Percentiles rank a stretch among this genome's conserved stretches.
Evolutionary conservation across 2,329 filamentous ascomycete genomes (phyloP).

Genomic region (Ophiostoma sp.): DNA sequence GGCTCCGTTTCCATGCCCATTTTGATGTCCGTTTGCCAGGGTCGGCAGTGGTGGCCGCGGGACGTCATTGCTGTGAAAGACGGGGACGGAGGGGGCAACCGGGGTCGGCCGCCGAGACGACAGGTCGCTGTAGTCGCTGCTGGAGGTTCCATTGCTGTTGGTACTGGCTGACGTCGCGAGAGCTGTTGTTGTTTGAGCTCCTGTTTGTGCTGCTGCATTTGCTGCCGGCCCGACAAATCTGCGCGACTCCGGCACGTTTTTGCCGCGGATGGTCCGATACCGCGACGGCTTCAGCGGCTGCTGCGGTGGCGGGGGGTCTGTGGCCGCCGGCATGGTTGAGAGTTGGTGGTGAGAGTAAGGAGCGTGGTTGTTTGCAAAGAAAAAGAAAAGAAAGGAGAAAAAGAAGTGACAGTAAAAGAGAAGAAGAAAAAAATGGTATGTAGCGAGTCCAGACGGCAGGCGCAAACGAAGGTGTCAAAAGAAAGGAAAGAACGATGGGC

Average conservation of each 20-base stretch:
- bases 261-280: slow-evolving; percentile 39
- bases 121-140: slow-evolving; percentile 1
- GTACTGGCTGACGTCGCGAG: not conserved
- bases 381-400: not conserved
- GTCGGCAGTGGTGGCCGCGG: not conserved
- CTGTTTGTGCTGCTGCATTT: not conserved
- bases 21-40: not conserved
- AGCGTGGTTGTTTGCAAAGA: not conserved
- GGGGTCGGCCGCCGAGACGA: slow-evolving; percentile 17
- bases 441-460: too few relatives aligned
- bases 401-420: not conserved
- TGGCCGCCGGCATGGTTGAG: slow-evolving; percentile 29
- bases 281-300: slow-evolving; percentile 37
- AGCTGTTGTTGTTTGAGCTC: not conserved
- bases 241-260: slow-evolving; percentile 35
- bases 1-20: not conserved
- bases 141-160: not conserved
- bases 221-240: slow-evolving; percentile 27
- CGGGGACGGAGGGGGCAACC: not conserved
- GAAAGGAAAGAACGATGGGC: slow-evolving; percentile 7
- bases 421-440: not conserved
- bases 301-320: slow-evolving; percentile 23
- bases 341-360: not conserved
- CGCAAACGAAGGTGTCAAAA: slow-evolving; percentile 1
- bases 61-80: slow-evolving; percentile 1